Conservation (phyloP, 805 yeast genomes). For the Isabelozyma heimii region DNA sequence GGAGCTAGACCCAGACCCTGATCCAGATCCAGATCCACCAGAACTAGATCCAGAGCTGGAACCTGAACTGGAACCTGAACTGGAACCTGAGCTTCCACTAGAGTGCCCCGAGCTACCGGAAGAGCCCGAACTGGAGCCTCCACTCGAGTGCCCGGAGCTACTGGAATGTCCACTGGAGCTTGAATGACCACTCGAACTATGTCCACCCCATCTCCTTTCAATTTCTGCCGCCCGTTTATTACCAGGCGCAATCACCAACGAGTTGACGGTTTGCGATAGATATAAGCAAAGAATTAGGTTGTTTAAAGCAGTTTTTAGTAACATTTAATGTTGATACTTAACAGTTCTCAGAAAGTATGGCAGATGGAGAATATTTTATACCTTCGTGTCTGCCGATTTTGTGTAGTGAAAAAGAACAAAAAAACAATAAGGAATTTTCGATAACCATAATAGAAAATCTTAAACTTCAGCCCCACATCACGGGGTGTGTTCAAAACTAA, state of each 20-base stretch:
- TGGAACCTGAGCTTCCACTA: not conserved
- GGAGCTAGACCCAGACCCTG: not conserved
- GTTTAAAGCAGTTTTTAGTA: not conserved
- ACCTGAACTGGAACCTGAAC: not conserved
- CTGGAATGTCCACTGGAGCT: not conserved
- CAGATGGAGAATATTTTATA: too few species aligned
- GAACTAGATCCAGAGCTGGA: not conserved
- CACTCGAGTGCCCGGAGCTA: not conserved
- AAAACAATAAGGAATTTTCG: not conserved
- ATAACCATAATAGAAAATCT: not conserved
- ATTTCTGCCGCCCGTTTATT: not conserved
- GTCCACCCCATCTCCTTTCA: not conserved
- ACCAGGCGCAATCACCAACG: not conserved
- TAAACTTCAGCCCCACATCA: not conserved
- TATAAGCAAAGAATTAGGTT: not conserved
- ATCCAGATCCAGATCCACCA: not conserved
- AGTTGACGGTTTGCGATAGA: not conserved
- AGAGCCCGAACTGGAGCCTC: not conserved
- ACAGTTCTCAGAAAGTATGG: too few species aligned
- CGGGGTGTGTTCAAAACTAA: too few species aligned
- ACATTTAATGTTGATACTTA: not conserved
- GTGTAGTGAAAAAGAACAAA: too few species aligned
- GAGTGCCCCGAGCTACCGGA: not conserved
- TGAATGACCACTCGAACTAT: not conserved
- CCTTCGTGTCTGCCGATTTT: too few species aligned